Evolutionary conservation across 2,329 filamentous ascomycete species (phyloP), one percentile per base, ranked within the genome.

Genomic region (Phialophora chinensis): DNA sequence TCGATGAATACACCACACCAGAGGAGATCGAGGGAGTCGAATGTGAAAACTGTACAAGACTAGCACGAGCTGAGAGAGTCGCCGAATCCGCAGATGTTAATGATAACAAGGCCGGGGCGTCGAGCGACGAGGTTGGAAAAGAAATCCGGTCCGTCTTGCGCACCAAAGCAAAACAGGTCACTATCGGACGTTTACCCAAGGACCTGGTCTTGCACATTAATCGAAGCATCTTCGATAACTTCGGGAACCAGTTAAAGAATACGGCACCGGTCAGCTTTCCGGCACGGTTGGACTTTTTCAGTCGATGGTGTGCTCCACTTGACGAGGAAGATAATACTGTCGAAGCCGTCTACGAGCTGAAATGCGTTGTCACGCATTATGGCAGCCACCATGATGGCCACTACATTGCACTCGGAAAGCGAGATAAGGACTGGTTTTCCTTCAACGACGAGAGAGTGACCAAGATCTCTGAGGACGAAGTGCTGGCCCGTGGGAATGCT

Each of bases 301-400:
- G 91, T 1, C 54, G 67, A 25, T 73, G 72, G 72, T 69, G 70
- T 57, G 91, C 86, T 56, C 84, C 88, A 0, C 86, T 85, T 4
- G 79, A 81, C 8, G 58, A 63, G 3, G 87, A 87, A 2, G 38
- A 60, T 33, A 23, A 44, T 29, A 84, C 66, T 33, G 67, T 72
- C 49, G 77, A 72, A 62, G 75, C 69, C 61, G 73, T 89, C 1
- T 98, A 96, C 76, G 87, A 91, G 74, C 82, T 98, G 17, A 87
- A 90, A 61, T 92, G 93, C 33, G 91, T 94, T 0, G 87, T 98
- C 10, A 95, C 92, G 0, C 95, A 98, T 75, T 91, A 91, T 68
- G 95, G 95, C 3, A 85, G 91, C 35, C 95, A 98, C 76, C 93
- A 97, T 69, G 97, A 96, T 73, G 95, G 95, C 0, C 95, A 99